Percentiles rank a stretch among this genome's conserved stretches.
Evolutionary conservation across 139 green algal genomes (phyloP).

Genomic region (Tetradesmus lagerheimii): DNA sequence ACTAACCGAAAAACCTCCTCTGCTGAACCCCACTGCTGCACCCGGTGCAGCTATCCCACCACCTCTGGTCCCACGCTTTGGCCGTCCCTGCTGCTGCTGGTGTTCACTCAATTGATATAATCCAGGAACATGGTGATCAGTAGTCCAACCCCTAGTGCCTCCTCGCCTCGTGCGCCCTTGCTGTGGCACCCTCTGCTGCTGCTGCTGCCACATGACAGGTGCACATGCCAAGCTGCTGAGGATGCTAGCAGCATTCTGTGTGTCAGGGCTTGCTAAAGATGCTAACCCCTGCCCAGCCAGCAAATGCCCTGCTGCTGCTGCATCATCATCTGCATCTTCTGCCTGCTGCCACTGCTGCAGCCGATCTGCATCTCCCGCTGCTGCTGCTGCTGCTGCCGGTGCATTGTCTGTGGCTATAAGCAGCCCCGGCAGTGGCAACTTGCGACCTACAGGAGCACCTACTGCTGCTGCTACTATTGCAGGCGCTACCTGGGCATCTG

Average conservation of each 20-base stretch:
- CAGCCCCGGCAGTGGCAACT: not conserved
- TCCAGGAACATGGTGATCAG: no score
- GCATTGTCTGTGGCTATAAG: not conserved
- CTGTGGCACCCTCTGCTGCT: constrained; percentile 27
- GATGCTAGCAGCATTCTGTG: constrained; percentile 5
- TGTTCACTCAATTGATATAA: no score
- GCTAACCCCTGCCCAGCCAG: not conserved
- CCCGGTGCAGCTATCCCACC: not conserved
- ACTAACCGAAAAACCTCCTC: no score
- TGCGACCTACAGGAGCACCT: not conserved
- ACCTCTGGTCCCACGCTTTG: not conserved
- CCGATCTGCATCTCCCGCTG: not conserved
- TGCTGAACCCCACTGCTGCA: no score
- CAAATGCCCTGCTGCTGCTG: not conserved
- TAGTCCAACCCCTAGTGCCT: no score
- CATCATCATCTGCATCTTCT: not conserved
- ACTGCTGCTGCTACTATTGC: constrained; percentile 20
- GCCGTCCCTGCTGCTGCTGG: not conserved
- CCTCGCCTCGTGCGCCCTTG: no score
- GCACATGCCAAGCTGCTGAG: not conserved
- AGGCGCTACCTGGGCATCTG: not conserved
- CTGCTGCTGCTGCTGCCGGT: not conserved
- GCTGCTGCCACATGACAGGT: not conserved
- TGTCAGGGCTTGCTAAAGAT: not conserved
- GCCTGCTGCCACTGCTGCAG: not conserved